Base-by-base conservation (phyloP, 1,139 yeast genomes). In the Saccharomyces hybrid region DNA sequence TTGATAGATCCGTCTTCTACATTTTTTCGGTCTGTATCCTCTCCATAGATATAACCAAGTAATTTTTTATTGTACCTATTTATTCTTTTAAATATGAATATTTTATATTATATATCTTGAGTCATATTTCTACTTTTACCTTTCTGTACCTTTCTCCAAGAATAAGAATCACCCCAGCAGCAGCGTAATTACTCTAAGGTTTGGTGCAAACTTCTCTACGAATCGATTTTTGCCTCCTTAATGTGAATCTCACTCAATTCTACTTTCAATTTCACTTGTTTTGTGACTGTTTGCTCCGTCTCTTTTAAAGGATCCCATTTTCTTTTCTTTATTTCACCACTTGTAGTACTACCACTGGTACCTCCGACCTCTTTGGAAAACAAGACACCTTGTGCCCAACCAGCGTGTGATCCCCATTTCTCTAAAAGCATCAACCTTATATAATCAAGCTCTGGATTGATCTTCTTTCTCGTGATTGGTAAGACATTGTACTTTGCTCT, bases 351-450 rank as follows among this genome's bases (percentile, higher is more conserved):
- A 4, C 76, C 75, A 57, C 70, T 70, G 50, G 81, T 78, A 9
- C 79, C 70, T 2, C 89, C 91, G 61, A 91, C 76, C 66, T 90
- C 97, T 6, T 91, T 88, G 0, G 97, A 85, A 71, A 91, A 93
- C 57, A 91, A 75, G 11, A 91, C 91, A 14, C 93, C 86, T 65
- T 91, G 98, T 0, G 98, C 98, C 99, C 99, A 93, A 0, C 99
- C 99, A 4, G 99, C 97, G 68, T 87, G 86, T 0, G 80, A 79
- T 0, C 97, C 97, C 91, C 96, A 93, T 28, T 85, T 73, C 0
- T 77, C 77, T 50, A 79, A 76, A 65, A 91, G 86, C 67, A 80
- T 82, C 4, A 66, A 64, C 42, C 93, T 75, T 2, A 89, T 84
- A 47, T 57, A 49, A 51, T 69, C 72, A 16, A 78, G 77, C 26